Percentiles rank a stretch among this genome's conserved stretches.
Evolutionary conservation across 73 alveolate genomes (phyloP).

Genomic region (Paramecium sexaurelia): DNA sequence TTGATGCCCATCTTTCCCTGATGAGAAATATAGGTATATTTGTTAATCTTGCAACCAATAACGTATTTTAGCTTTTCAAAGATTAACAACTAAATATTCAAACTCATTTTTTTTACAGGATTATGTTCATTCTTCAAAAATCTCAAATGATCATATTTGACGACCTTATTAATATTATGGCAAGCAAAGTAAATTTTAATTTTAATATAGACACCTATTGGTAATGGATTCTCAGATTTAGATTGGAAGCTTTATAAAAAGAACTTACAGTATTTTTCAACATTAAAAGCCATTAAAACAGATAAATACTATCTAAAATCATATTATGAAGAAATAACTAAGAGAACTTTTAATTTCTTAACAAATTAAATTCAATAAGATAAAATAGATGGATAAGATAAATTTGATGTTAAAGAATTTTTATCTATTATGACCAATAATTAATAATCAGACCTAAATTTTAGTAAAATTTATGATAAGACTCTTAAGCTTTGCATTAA

Average conservation of each 20-base stretch:
- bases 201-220: not conserved
- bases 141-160: constrained; percentile 49
- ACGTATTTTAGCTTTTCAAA: constrained; percentile 41
- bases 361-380: not conserved
- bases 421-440: not conserved
- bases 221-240: not conserved
- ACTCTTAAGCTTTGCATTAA: not conserved
- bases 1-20: constrained; percentile 47
- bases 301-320: constrained; percentile 28
- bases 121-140: constrained; percentile 51
- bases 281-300: constrained; percentile 43
- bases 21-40: constrained; percentile 62
- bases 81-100: constrained; percentile 1
- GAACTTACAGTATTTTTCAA: constrained; percentile 8
- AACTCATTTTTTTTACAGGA: constrained; percentile 50
- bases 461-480: not conserved
- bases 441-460: not conserved
- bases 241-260: constrained; percentile 56
- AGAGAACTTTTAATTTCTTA: not conserved
- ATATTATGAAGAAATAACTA: constrained; percentile 21
- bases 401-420: not conserved
- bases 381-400: not conserved
- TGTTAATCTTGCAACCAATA: constrained; percentile 58
- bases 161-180: constrained; percentile 59
- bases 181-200: constrained; percentile 33